Evolutionary conservation across 164 flowering plant species (phyloP), one percentile per base, ranked within the genome.

Genomic region (Aristolochia contorta): DNA sequence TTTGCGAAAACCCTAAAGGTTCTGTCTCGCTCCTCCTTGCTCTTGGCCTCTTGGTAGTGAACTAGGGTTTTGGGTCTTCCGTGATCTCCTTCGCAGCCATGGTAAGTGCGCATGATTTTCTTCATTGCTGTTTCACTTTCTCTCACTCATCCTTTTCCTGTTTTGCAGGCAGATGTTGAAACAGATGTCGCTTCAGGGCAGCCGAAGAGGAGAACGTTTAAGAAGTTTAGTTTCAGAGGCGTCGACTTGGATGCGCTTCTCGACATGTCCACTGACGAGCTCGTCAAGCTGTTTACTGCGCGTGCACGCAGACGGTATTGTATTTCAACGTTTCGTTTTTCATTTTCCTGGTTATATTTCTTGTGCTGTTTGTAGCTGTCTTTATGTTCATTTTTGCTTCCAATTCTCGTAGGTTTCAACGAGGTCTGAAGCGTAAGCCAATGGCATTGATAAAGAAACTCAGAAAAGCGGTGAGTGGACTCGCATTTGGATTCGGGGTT

Each of bases 191-290:
- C 46, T 72, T 71, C 22, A 43, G 59, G 30, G 67, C 65, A 49
- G 65, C 71, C 41, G 37, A 85, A 79, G 85, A 82, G 82, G 78
- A 84, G 92, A 32, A 84, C 92, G 63, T 86, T 86, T 69, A 86
- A 81, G 87, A 86, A 80, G 85, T 86, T 86, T 67, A 65, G 76
- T 50, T 79, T 72, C 76, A 71, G 84, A 49, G 96, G 96, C 0
- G 84, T 85, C 1, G 91, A 87, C 75, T 71, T 87, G 54, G 96
- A 85, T 65, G 78, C 79, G 18, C 85, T 85, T 12, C 80, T 83
- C 19, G 96, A 85, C 68, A 84, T 85, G 86, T 66, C 78, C 25
- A 85, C 89, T 14, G 87, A 85, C 53, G 87, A 84, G 69, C 81
- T 85, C 20, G 89, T 80, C 59, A 80, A 88, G 78, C 86, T 85